Evolutionary conservation across 805 yeast genomes (phyloP).

Genomic region (Candida oleophila): DNA sequence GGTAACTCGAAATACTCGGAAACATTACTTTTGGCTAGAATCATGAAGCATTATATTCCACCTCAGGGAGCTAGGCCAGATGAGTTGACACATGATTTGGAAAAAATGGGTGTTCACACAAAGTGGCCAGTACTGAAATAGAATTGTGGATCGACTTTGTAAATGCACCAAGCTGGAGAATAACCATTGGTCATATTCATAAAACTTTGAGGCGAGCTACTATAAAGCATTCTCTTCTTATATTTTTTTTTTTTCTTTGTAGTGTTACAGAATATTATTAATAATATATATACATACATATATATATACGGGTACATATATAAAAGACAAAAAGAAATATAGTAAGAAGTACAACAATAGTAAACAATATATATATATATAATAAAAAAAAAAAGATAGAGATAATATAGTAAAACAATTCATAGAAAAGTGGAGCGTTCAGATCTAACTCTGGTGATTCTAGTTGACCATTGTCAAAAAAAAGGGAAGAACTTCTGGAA

Average conservation of each 20-base stretch:
- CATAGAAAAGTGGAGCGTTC: background rate
- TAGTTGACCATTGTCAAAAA: background rate
- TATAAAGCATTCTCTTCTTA: no score
- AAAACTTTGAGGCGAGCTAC: no score
- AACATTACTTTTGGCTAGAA: conserved; percentile 38
- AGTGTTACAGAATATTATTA: background rate
- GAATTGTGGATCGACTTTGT: no score
- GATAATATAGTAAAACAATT: background rate
- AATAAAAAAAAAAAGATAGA: background rate
- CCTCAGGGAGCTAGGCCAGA: conserved; percentile 35
- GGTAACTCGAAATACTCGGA: conserved; percentile 25
- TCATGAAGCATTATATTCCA: conserved; percentile 42
- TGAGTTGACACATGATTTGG: conserved; percentile 35
- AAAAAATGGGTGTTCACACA: conserved; percentile 33
- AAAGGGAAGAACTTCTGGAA: no score
- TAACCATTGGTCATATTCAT: no score
- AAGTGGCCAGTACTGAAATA: conserved; percentile 31
- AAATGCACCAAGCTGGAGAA: no score
- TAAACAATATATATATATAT: conserved; percentile 5
- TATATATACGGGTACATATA: no score
- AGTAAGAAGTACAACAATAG: background rate
- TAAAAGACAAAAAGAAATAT: background rate
- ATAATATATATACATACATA: background rate
- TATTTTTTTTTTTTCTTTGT: no score
- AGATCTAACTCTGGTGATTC: background rate